Base-by-base conservation (phyloP, 176 grass and related monocot genomes). In the Alloteropsis semialata region DNA sequence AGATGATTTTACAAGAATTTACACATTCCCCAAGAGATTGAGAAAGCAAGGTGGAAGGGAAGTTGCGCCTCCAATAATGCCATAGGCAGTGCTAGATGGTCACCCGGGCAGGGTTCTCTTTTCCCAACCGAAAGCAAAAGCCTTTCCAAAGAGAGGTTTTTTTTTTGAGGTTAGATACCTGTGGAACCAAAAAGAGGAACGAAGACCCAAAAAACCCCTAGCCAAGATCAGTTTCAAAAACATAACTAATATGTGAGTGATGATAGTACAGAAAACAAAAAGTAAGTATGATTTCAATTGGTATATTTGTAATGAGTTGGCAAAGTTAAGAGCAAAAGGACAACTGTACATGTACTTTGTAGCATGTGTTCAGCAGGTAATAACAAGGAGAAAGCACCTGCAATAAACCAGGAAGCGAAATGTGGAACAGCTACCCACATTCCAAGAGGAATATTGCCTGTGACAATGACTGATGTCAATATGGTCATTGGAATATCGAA, bases 401-500 rank as follows among this genome's bases (percentile, higher is more conserved):
- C 65, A 15, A 72, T 72, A 66, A 90, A 86, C 56, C 78, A 82
- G 72, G 78, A 86, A 71, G 65, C 57, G 79, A 90, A 73, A 90
- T 90, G 88, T 90, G 88, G 79, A 66, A 86, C 34, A 46, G 49
- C 18, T 41, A 24, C 29, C 4, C 74, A 72, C 48, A 74, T 67
- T 78, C 41, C 59, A 59, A 77, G 72, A 32, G 66, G 74, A 90
- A 86, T 82, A 78, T 78, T 60, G 57, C 39, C 57, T 19, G 32
- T 73, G 88, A 86, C 54, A 24, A n/a, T 17, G 59, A 87, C 80
- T 18, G 72, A 68, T 87, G 75, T 51, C 68, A 80, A 84, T 84
- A 64, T 84, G 84, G 75, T 84, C 67, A 69, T n/a, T 79, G 68
- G 89, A 87, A 90, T 87, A 83, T 84, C 51, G 53, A 79, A 90